A percentile compares a stretch with the other conserved stretches of the same genome.
Evolutionary conservation across 1,284 basidiomycete species (phyloP).

Genomic region (Ceratobasidium sp.): DNA sequence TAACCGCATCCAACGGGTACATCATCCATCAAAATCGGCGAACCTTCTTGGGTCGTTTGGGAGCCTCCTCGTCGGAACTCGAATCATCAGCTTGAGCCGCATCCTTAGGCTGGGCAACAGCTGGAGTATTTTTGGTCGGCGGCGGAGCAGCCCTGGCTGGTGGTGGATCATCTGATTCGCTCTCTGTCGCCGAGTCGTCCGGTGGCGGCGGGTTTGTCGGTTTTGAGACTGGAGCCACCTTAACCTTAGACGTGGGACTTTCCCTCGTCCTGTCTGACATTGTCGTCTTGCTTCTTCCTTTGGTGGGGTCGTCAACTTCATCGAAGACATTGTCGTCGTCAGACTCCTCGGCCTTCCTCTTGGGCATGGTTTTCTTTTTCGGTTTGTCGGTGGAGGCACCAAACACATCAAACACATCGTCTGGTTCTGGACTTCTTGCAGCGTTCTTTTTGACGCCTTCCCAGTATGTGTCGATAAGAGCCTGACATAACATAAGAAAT

Average conservation of each 20-base stretch:
- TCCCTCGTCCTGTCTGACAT: background rate
- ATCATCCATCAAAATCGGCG: constrained; percentile 9
- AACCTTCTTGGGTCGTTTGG: constrained; percentile 28
- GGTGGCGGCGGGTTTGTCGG: background rate
- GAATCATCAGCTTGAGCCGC: background rate
- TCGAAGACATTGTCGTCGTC: constrained; percentile 38
- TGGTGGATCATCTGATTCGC: constrained; percentile 22
- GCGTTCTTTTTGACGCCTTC: constrained; percentile 51
- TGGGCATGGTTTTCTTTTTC: constrained; percentile 31
- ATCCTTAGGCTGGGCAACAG: constrained; percentile 9
- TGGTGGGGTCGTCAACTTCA: background rate
- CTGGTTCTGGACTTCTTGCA: constrained; percentile 50
- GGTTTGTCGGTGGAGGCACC: constrained; percentile 57
- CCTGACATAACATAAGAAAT: constrained; percentile 14
- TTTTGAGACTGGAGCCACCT: background rate
- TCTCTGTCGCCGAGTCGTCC: constrained; percentile 28
- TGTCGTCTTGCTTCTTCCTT: background rate
- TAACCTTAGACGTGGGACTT: background rate
- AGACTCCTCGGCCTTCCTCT: constrained; percentile 26
- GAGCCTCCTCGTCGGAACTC: constrained; percentile 15
- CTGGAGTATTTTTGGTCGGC: background rate
- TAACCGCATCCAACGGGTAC: background rate
- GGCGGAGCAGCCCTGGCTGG: constrained; percentile 4
- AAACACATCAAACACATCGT: constrained; percentile 58
- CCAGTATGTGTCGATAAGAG: constrained; percentile 51